Percentiles rank a stretch among this genome's conserved stretches.
Conservation (phyloP, 306 rosid genomes). For the Gastrolobium villosum region DNA sequence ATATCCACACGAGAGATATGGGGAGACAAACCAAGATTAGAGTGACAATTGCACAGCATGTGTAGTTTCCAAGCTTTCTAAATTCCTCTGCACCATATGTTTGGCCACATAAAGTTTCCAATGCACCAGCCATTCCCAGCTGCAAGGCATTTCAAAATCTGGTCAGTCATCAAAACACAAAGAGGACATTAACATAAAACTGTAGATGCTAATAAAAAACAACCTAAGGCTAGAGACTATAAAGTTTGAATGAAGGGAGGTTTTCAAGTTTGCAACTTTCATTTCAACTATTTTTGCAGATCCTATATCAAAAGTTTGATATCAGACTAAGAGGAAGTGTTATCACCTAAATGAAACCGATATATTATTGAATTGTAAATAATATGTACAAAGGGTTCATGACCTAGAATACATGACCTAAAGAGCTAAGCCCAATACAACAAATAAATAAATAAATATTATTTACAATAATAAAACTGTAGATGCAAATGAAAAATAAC, state of each 20-base stretch:
- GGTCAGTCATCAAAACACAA: slow-evolving; percentile 16
- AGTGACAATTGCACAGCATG: slow-evolving; percentile 49
- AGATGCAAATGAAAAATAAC: too few relatives aligned
- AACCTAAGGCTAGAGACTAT: not conserved
- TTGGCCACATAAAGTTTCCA: slow-evolving; percentile 73
- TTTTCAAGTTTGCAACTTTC: not conserved
- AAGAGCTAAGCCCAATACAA: too few relatives aligned
- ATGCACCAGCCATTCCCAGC: slow-evolving; percentile 73
- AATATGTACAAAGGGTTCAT: too few relatives aligned
- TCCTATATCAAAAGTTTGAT: not conserved
- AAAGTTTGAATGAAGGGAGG: not conserved
- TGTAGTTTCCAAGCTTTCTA: slow-evolving; percentile 54
- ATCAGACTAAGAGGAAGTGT: not conserved
- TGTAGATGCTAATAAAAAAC: too few relatives aligned
- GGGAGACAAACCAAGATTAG: slow-evolving; percentile 58
- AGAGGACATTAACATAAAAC: too few relatives aligned
- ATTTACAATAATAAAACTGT: too few relatives aligned
- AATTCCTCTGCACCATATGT: slow-evolving; percentile 59
- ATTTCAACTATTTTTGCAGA: too few relatives aligned
- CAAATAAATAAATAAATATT: too few relatives aligned
- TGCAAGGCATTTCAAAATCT: slow-evolving; percentile 42
- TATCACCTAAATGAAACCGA: not conserved
- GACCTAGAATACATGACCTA: too few relatives aligned
- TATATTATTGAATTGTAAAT: too few relatives aligned
- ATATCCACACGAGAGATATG: slow-evolving; percentile 62